A percentile compares a stretch with the other conserved stretches of the same genome.
Conservation (phyloP, 306 rosid genomes). For the Senna siamea region DNA sequence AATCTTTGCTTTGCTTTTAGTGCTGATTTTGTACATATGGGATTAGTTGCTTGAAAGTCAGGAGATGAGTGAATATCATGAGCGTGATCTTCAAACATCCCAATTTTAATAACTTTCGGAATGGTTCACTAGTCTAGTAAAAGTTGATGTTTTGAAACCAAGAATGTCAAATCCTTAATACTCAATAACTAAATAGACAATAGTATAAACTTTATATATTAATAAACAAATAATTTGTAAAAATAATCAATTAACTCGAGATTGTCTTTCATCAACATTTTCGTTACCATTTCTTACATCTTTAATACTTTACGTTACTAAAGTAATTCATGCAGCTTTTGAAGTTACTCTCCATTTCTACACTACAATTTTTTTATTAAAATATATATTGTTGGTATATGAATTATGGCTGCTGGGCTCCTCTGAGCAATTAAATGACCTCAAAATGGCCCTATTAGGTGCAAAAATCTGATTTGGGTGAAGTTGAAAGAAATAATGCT, state of each 20-base stretch:
- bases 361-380: not conserved
- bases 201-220: not conserved
- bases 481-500: slow-evolving; percentile 22
- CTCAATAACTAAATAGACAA: not conserved
- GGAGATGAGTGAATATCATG: not conserved
- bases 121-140: not conserved
- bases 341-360: not conserved
- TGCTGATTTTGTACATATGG: not conserved
- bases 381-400: not conserved
- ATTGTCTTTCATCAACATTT: not conserved
- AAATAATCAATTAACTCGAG: not conserved
- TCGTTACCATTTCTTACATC: not conserved
- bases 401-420: not conserved
- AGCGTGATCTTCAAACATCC: slow-evolving; percentile 2
- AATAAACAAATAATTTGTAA: not conserved
- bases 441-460: not conserved
- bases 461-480: slow-evolving; percentile 12
- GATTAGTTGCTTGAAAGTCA: slow-evolving; percentile 14
- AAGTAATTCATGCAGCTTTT: not conserved
- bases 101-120: not conserved
- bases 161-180: not conserved
- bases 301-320: not conserved
- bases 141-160: not conserved
- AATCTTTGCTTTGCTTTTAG: slow-evolving; percentile 10
- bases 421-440: not conserved